These are phyloP conservation scores for Fistulifera solaris DNA, from an alignment of 108 stramenopile genomes.

Conservation along the genomic window DNA sequence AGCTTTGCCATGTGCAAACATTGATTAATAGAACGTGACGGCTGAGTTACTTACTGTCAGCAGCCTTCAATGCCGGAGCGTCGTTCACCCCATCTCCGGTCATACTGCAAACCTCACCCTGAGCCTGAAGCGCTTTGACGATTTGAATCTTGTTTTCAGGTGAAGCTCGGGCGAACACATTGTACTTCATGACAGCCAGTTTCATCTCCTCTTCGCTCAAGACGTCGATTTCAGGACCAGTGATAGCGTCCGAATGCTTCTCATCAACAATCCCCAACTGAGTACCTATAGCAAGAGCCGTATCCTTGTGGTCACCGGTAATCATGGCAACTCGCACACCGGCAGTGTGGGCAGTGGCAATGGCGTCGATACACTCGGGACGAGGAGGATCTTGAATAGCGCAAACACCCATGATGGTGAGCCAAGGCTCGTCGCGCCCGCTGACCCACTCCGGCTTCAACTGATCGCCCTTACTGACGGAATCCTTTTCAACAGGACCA, in stretches of 20 bases:
- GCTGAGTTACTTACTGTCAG: too few species aligned
- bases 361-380: conserved; percentile 78
- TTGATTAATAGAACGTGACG: too few species aligned
- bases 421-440: conserved; percentile 38
- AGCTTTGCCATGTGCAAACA: too few species aligned
- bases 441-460: conserved; percentile 60
- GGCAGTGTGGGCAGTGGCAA: conserved; percentile 74
- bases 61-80: conserved; percentile 93
- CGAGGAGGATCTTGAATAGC: conserved; percentile 94
- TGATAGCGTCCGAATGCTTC: conserved; percentile 47
- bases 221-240: conserved; percentile 71
- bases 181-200: conserved; percentile 47
- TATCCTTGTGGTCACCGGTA: conserved; percentile 92
- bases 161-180: conserved; percentile 88
- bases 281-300: conserved; percentile 59
- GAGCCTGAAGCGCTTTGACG: conserved; percentile 84
- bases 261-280: conserved; percentile 72
- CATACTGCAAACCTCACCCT: conserved; percentile 84
- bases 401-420: conserved; percentile 84
- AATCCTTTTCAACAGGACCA: conserved; percentile 38
- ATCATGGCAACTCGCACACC: conserved; percentile 95
- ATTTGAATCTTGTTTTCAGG: conserved; percentile 71
- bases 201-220: conserved; percentile 61
- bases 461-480: conserved; percentile 38
- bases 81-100: conserved; percentile 99